These are phyloP conservation scores for Carex littledalei DNA, from an alignment of 176 grass and related monocot genomes.

Conservation along the genomic window DNA sequence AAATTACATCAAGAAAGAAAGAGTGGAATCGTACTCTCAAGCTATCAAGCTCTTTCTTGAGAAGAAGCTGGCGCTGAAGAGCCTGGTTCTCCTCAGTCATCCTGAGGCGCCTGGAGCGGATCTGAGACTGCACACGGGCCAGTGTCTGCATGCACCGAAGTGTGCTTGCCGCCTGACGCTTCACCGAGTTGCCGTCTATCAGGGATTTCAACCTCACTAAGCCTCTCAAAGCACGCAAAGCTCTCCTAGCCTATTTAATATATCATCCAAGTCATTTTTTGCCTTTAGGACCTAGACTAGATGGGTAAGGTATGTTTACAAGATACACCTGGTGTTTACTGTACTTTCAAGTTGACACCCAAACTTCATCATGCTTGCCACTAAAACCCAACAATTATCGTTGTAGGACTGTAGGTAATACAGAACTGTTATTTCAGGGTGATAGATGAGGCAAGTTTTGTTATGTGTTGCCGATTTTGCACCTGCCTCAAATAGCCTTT, in stretches of 20 bases:
- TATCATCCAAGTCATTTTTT: not conserved
- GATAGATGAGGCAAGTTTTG: not conserved
- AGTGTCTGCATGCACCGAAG: constrained; percentile 92
- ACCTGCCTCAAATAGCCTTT: not conserved
- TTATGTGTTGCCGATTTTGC: not conserved
- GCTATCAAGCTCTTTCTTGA: constrained; percentile 85
- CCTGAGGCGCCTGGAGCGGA: constrained; percentile 67
- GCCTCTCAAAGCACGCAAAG: constrained; percentile 71
- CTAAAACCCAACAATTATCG: not conserved
- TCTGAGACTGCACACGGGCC: constrained; percentile 82
- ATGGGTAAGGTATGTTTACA: not conserved
- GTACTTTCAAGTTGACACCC: not conserved
- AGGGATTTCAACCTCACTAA: constrained; percentile 88
- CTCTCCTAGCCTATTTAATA: constrained; percentile 75
- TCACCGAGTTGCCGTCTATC: constrained; percentile 84
- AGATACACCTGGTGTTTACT: not conserved
- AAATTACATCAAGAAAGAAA: constrained; percentile 21
- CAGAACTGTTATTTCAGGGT: not conserved
- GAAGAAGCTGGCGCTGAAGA: constrained; percentile 76
- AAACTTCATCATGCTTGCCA: not conserved
- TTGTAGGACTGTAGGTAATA: not conserved
- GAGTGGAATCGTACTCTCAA: constrained; percentile 58
- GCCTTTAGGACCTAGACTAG: not conserved
- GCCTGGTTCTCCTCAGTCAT: constrained; percentile 97
- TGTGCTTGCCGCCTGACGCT: constrained; percentile 87